Percentiles rank a stretch among this genome's conserved stretches.
These are phyloP conservation scores for Spathaspora arborariae DNA, from an alignment of 805 yeast genomes.

Conservation along the genomic window DNA sequence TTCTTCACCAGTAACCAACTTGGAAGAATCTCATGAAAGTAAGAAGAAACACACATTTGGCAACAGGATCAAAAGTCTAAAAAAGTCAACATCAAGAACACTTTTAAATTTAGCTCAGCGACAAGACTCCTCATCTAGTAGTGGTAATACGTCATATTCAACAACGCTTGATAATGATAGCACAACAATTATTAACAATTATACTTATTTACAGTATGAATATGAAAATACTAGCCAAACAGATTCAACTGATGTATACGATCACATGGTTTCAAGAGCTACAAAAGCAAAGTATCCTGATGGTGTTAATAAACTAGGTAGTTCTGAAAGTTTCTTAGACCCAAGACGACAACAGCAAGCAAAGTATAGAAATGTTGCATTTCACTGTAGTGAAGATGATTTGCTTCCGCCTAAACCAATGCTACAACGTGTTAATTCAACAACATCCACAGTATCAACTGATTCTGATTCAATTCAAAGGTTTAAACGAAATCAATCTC, in stretches of 20 bases:
- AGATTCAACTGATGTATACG: background rate
- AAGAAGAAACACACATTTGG: background rate
- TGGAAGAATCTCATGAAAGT: background rate
- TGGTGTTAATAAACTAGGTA: background rate
- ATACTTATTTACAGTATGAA: background rate
- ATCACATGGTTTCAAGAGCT: background rate
- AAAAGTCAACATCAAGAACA: background rate
- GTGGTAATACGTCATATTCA: background rate
- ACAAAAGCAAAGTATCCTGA: background rate
- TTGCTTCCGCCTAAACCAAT: slow-evolving; percentile 15
- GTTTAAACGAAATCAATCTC: slow-evolving; percentile 4
- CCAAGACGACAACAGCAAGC: slow-evolving; percentile 9
- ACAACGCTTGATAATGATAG: background rate
- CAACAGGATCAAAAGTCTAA: background rate
- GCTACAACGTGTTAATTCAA: slow-evolving; percentile 8
- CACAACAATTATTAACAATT: background rate
- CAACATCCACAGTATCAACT: background rate
- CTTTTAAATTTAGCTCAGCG: background rate
- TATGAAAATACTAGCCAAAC: background rate
- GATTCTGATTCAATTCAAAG: slow-evolving; percentile 4
- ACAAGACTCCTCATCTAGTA: no score
- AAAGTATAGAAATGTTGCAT: slow-evolving; percentile 13
- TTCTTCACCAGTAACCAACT: background rate
- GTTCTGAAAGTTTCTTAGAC: slow-evolving; percentile 11
- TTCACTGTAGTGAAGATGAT: slow-evolving; percentile 26